These are phyloP conservation scores for Leishmania major DNA, from an alignment of 208 protist species.

Conservation along the genomic window DNA sequence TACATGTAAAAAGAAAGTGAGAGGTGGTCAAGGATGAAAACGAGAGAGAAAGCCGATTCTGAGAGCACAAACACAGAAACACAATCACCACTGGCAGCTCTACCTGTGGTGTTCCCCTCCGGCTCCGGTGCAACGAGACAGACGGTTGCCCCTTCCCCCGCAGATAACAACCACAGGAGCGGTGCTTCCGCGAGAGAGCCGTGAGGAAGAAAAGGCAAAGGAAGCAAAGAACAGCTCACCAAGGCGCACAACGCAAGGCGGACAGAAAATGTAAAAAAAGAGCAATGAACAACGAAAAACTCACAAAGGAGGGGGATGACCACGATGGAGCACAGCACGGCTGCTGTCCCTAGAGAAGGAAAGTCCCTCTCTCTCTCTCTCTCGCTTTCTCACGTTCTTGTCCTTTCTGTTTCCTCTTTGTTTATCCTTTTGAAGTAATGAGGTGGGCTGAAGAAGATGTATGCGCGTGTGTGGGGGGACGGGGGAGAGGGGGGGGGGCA, in stretches of 20 bases:
- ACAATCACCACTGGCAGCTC: background rate
- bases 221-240: background rate
- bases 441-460: background rate
- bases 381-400: background rate
- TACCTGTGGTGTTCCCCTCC: background rate
- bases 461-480: too few species aligned
- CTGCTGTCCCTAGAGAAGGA: background rate
- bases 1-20: background rate
- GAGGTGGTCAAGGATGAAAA: slow-evolving; percentile 1
- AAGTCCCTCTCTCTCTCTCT: background rate
- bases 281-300: background rate
- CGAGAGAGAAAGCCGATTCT: background rate
- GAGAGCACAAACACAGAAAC: background rate
- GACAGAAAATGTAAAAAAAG: background rate
- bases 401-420: background rate
- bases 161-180: background rate
- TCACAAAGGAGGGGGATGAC: background rate
- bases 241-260: background rate
- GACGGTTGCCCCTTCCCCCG: background rate
- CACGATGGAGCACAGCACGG: background rate
- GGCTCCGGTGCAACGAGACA: background rate
- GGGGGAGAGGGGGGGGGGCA: too few species aligned
- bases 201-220: background rate
- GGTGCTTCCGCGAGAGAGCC: background rate
- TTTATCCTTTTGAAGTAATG: background rate